Base-by-base conservation (phyloP, 2,329 filamentous ascomycete species). In the Sphaerulina populicola region DNA sequence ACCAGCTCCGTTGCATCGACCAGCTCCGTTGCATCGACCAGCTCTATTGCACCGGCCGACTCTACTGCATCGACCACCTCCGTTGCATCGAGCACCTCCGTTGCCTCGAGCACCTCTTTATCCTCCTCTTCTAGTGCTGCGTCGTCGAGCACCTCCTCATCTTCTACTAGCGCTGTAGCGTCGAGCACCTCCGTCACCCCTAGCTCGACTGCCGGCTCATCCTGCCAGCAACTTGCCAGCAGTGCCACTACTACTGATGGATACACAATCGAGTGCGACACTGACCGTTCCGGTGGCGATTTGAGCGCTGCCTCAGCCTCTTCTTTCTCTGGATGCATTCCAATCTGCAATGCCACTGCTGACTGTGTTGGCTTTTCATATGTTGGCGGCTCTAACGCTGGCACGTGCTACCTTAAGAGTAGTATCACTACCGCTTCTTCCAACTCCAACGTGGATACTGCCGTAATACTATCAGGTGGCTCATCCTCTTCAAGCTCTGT, bases 221-320 rank as follows among this genome's bases (percentile, higher is more conserved):
- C 46, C 18, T 39, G 39, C 39, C 21, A 23, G 39, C 39, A 27
- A 39, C 18, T 18, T 18, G 37, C 43, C 31, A 39, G 47, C 31
- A 49, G 18, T 18, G 18, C 2, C 4, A 41, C 29, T 41, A 41
- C 8, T 33, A 33, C 30, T 18, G 30, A 33, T 33, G 30, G 30
- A 8, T 33, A 33, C 3, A 57, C 46, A 4, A 21, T 57, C 7
- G 33, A 58, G 38, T 62, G 60, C 44, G 51, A 47, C 41, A 52
- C 36, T 15, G 57, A 62, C 43, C 57, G 55, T 40, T 43, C 53
- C 18, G 61, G 61, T 11, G 60, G 59, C 4, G 59, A 65, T 42
- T 48, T 63, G 12, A 41, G 31, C 35, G 50, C 39, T 14, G 43
- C 30, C 7, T 40, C 31, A 8, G 53, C 52, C n/a, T 38, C 37